Evolutionary conservation across 257 asterid species (phyloP), one percentile per base, ranked within the genome.

Genomic region (Rhazya stricta): DNA sequence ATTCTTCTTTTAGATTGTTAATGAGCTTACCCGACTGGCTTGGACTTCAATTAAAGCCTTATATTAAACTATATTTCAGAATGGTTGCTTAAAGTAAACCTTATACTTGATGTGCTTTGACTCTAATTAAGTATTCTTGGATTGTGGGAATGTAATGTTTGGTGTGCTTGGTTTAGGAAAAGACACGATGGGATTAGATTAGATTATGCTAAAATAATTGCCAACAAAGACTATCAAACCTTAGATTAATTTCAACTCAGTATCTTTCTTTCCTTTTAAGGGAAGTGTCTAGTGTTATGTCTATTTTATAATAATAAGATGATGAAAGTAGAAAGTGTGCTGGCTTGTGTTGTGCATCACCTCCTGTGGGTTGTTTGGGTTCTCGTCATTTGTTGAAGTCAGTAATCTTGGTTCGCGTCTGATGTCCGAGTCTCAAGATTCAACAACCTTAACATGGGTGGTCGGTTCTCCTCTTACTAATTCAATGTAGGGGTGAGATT

Each of bases 371-470:
- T 71, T 71, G 76, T 45, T 72, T 71, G 74, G 60, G 78, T 50
- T 73, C 71, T 78, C 67, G 71, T 78, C 68, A 54, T 72, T 76
- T 79, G 79, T 76, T 83, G 84, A 83, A 75, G 84, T 83, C 79
- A 76, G 78, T 82, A 76, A 76, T 82, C 70, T 76, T 73, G 82
- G 79, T 69, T 58, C 48, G 58, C 75, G 50, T 37, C 6, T 67
- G 12, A 19, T 54, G 50, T 41, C 58, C 54, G 75, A 39, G 27
- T 67, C 61, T 27, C 78, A 76, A 74, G 76, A 80, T 78, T 74
- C 85, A 86, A 88, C 85, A 58, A 82, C 86, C 88, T 65, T 74
- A 73, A 83, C 63, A 75, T 82, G 87, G 88, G 84, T 71, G 85
- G 85, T 83, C 67, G 77, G 54, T 86, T 69, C 48, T 19, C 81